These are phyloP conservation scores for Colletotrichum theobromicola DNA, from an alignment of 2,329 filamentous ascomycete genomes.

Conservation along the genomic window DNA sequence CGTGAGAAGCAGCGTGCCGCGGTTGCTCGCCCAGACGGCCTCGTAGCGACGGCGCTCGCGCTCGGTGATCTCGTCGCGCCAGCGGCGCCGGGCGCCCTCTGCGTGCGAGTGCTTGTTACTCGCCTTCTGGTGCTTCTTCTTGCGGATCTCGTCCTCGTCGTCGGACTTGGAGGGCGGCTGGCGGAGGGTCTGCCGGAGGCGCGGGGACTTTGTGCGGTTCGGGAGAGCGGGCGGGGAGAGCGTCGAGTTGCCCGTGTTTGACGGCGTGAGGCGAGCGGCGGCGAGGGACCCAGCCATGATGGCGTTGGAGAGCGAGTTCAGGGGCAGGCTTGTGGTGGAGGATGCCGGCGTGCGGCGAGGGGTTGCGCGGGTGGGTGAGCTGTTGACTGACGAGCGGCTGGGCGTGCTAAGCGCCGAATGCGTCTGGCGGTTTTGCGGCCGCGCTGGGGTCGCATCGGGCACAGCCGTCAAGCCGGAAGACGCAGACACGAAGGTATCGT, in stretches of 20 bases:
- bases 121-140: slow-evolving; percentile 49
- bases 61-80: slow-evolving; percentile 76
- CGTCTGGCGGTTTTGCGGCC: not conserved
- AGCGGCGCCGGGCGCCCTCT: slow-evolving; percentile 76
- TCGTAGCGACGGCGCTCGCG: slow-evolving; percentile 82
- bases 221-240: slow-evolving; percentile 45
- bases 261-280: slow-evolving; percentile 58
- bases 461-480: slow-evolving; percentile 28
- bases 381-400: slow-evolving; percentile 23
- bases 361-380: slow-evolving; percentile 42
- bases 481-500: slow-evolving; percentile 32
- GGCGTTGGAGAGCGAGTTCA: slow-evolving; percentile 73
- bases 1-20: slow-evolving; percentile 56
- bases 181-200: slow-evolving; percentile 71
- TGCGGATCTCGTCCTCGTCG: slow-evolving; percentile 57
- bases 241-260: slow-evolving; percentile 42
- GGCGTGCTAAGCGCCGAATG: slow-evolving; percentile 1
- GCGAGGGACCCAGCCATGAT: slow-evolving; percentile 79
- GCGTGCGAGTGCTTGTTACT: slow-evolving; percentile 75
- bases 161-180: slow-evolving; percentile 55
- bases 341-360: slow-evolving; percentile 30
- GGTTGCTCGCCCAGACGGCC: slow-evolving; percentile 84
- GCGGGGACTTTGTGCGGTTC: slow-evolving; percentile 50
- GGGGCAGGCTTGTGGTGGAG: slow-evolving; percentile 49
- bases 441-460: not conserved